Evolutionary conservation across 2,329 filamentous ascomycete species (phyloP), one percentile per base, ranked within the genome.

Genomic region (Penicillium concentricum): DNA sequence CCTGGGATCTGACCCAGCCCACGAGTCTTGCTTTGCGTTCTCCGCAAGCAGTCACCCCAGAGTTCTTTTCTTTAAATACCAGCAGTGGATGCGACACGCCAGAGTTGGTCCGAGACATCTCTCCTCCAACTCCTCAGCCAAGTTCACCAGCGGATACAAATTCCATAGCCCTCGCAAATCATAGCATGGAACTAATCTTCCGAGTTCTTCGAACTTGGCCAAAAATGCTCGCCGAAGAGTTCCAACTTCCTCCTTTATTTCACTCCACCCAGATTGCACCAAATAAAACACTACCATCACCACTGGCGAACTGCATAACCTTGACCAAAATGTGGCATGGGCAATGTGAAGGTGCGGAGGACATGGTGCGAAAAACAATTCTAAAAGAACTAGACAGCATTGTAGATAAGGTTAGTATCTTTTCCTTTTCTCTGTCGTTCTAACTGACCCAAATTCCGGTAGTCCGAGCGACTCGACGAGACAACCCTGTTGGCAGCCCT

Each of bases 321-420:
- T 57, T 77, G 20, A 65, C 67, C 13, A 74, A 73, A 56, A 72
- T 76, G 71, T 77, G 75, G 75, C 62, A 69, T 42, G 66, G 66
- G 1, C 69, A 73, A 53, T 64, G 63, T 8, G 60, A 67, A 18
- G 67, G 65, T 10, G 63, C 68, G 18, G 64, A 60, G n/a, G 61
- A 68, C 10, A 62, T 75, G 12, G 67, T 76, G 18, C 65, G 69
- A 5, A 57, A 62, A n/a, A 70, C 72, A 7, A 68, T 74, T 9
- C 53, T 64, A 10, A 65, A 65, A 24, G 74, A 77, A 56, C 61
- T 70, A 34, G 65, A 74, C 20, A 58, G 42, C 16, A 60, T 77
- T 5, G 60, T 75, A 32, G 53, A 64, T 10, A 64, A 67, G 56
- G 74, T 75, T 54, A 57, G 65, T 26, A 9, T 26, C 7, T 57